phyloP scores from a whole-genome alignment of 805 yeast genomes.

The Kodamaea hsintzibuensis region DNA sequence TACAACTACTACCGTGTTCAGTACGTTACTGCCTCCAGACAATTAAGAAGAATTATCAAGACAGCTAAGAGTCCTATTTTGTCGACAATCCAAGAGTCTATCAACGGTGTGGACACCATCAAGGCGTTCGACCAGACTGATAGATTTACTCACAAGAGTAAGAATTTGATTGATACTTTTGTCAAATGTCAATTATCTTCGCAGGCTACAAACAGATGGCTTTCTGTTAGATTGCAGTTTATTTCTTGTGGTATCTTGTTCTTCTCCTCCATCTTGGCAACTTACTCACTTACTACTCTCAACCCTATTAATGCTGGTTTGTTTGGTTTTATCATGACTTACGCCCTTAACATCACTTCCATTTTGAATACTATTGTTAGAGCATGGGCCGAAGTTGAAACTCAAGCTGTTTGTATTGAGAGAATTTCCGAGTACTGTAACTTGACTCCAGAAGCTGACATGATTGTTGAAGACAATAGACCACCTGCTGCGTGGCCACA shows the following conservation, averaged over 20 bases:
- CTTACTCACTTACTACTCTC: slow-evolving; percentile 36
- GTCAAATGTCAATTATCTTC: slow-evolving; percentile 27
- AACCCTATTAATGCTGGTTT: slow-evolving; percentile 55
- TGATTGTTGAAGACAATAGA: slow-evolving; percentile 34
- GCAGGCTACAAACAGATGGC: slow-evolving; percentile 64
- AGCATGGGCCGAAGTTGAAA: slow-evolving; percentile 62
- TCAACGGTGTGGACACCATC: slow-evolving; percentile 76
- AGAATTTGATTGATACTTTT: slow-evolving; percentile 51
- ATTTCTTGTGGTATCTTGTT: slow-evolving; percentile 60
- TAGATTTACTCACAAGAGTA: slow-evolving; percentile 60
- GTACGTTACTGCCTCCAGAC: slow-evolving; percentile 72
- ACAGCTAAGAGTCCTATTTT: slow-evolving; percentile 73
- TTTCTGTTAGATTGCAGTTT: slow-evolving; percentile 58
- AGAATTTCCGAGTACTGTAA: slow-evolving; percentile 62
- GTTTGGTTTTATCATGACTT: slow-evolving; percentile 66
- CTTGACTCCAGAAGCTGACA: slow-evolving; percentile 47
- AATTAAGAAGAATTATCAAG: slow-evolving; percentile 71
- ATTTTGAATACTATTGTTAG: slow-evolving; percentile 58
- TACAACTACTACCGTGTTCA: slow-evolving; percentile 71
- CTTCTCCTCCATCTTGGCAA: slow-evolving; percentile 49
- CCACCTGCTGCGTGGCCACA: slow-evolving; percentile 68
- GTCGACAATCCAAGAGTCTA: slow-evolving; percentile 80
- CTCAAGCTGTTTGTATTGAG: slow-evolving; percentile 66
- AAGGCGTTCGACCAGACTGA: slow-evolving; percentile 70
- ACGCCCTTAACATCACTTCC: slow-evolving; percentile 57